phyloP scores from a whole-genome alignment of 192 early-diverging fungal genomes.

The Coemansia sp. region DNA sequence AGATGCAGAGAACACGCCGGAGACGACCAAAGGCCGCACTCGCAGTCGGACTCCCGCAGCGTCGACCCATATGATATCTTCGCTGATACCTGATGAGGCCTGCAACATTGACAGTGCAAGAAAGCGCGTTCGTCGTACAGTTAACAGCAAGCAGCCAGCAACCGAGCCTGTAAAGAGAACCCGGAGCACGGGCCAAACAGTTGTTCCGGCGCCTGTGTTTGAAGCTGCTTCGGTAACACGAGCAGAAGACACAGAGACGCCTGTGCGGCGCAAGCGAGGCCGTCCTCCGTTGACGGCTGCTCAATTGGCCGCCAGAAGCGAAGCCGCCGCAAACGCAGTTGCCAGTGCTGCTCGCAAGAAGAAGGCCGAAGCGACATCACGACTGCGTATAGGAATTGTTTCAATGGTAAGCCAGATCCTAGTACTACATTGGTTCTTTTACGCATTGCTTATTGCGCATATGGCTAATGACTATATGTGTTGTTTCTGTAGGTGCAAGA shows the following conservation, averaged over 20 bases:
- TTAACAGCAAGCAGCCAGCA: slow-evolving; percentile 6
- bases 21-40: not conserved
- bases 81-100: not conserved
- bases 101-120: not conserved
- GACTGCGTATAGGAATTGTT: slow-evolving; percentile 43
- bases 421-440: not conserved
- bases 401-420: slow-evolving; percentile 26
- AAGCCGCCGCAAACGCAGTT: not conserved
- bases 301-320: slow-evolving; percentile 5
- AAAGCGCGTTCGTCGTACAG: not conserved
- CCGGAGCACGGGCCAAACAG: not conserved
- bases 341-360: slow-evolving; percentile 9
- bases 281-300: slow-evolving; percentile 16
- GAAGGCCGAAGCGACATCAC: slow-evolving; percentile 6
- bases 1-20: not conserved
- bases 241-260: not conserved
- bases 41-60: not conserved
- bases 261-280: slow-evolving; percentile 13
- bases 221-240: not conserved
- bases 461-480: not conserved
- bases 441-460: not conserved
- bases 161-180: slow-evolving; percentile 7
- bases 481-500: slow-evolving; percentile 17
- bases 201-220: slow-evolving; percentile 5
- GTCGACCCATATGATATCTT: not conserved